Base-by-base conservation (phyloP, 2,329 filamentous ascomycete genomes). In the Lizonia empirigonia region DNA sequence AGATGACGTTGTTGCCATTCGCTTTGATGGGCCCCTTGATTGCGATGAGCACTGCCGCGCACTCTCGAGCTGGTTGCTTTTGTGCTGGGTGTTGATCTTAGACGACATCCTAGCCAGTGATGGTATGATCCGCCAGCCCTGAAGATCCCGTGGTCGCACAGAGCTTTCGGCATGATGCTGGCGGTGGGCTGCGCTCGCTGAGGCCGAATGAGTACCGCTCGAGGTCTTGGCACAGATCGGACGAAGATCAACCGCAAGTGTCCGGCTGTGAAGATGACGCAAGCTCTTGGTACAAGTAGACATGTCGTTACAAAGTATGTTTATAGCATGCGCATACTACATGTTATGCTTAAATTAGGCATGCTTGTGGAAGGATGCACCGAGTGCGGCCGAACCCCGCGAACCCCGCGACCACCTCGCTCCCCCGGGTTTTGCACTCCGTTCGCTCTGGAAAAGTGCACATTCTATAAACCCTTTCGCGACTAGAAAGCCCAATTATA, bases 51-150 rank as follows among this genome's bases (percentile, higher is more conserved):
- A 55, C 30, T 50, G 45, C 50, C 24, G 30, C 46, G 45, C 51
- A 56, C 55, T 42, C 44, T 49, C 13, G 13, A 41, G 15, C 32
- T 32, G 23, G 50, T 41, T 47, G 32, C 48, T 58, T 30, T 54
- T 40, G 40, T 44, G 39, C 41, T 42, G 35, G 45, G 33, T 44
- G 50, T 50, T 54, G 48, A 49, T 59, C 54, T 52, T 35, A 52
- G 34, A 34, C 33, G 34, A 26, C 19, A 41, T 48, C 32, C 29
- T 22, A 30, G 41, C 46, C 36, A 33, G 49, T 63, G 59, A 65
- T 64, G 65, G 44, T 59, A 65, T 61, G 59, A 65, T 65, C 63
- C 46, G 35, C 58, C 48, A 52, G 51, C 58, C 56, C 57, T 61
- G 62, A 59, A 48, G 58, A 65, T 67, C 62, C 16, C 51, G 29